Conservation (phyloP, 345 rosid genomes). For the Hibiscus mutabilis region DNA sequence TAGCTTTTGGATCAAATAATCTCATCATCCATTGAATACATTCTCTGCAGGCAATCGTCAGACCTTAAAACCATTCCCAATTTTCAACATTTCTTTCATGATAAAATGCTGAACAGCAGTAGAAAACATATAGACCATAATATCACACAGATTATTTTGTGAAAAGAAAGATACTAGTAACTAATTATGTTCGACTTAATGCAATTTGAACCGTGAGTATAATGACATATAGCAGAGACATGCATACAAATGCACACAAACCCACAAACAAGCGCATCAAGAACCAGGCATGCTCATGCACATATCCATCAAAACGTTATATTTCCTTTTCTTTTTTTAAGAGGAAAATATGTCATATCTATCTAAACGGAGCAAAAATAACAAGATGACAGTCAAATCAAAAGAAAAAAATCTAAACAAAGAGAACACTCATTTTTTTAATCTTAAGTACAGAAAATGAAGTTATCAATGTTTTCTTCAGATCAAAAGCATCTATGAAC, state of each 20-base stretch:
- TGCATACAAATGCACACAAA: neutral
- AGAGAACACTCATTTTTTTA: neutral
- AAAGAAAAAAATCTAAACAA: neutral
- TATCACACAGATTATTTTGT: neutral
- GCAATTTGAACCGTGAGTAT: neutral
- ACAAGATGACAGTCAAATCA: neutral
- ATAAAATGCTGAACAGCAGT: constrained; percentile 17
- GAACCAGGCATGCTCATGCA: neutral
- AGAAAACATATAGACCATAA: neutral
- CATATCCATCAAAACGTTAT: neutral
- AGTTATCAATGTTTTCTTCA: neutral
- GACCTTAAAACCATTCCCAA: neutral
- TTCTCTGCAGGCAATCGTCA: neutral
- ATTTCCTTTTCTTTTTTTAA: neutral
- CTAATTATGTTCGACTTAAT: neutral
- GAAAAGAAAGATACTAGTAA: neutral
- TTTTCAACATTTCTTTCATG: constrained; percentile 7
- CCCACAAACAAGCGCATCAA: neutral
- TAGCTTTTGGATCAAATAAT: neutral
- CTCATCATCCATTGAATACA: neutral
- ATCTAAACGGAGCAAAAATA: neutral
- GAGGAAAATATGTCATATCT: neutral
- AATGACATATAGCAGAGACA: neutral
- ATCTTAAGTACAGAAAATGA: neutral
- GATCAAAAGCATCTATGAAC: neutral